A percentile compares a stretch with the other conserved stretches of the same genome.
These are phyloP conservation scores for Oryza rufipogon DNA, from an alignment of 176 grass and related monocot species.

Conservation along the genomic window DNA sequence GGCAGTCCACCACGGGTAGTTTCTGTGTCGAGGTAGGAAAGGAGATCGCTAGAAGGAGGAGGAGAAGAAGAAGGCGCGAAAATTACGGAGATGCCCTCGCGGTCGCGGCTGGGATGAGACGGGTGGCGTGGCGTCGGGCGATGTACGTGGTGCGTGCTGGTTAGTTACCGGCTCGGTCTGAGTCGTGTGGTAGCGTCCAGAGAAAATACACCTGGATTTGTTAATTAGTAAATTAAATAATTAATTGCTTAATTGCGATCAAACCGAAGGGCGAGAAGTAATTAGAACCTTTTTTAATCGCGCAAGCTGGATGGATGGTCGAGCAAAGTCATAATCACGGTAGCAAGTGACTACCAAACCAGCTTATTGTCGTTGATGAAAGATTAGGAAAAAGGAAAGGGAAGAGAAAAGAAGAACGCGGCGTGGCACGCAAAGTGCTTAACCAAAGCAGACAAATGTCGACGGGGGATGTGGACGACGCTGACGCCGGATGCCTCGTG, in stretches of 20 bases:
- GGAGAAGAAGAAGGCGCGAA: neutral
- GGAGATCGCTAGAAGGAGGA: constrained; percentile 32
- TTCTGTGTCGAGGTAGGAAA: constrained; percentile 20
- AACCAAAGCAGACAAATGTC: too few relatives aligned
- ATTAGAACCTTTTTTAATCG: neutral
- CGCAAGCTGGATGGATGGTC: neutral
- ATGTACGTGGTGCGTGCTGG: neutral
- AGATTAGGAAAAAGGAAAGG: neutral
- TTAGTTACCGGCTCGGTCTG: neutral
- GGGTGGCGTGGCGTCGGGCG: neutral
- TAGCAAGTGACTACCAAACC: too few relatives aligned
- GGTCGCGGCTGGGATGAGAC: neutral
- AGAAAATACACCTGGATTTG: constrained; percentile 21
- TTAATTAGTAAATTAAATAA: neutral
- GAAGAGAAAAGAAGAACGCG: neutral
- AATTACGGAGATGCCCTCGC: constrained; percentile 35
- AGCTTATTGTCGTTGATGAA: neutral
- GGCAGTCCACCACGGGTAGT: neutral
- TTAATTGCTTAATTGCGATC: neutral
- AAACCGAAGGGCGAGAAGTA: neutral
- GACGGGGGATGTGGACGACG: too few relatives aligned
- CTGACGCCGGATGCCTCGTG: too few relatives aligned
- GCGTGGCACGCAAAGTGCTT: too few relatives aligned
- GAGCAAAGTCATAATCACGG: too few relatives aligned
- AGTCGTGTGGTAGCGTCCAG: neutral